Evolutionary conservation across 257 asterid genomes (phyloP).

Genomic region (Anisodus tanguticus): DNA sequence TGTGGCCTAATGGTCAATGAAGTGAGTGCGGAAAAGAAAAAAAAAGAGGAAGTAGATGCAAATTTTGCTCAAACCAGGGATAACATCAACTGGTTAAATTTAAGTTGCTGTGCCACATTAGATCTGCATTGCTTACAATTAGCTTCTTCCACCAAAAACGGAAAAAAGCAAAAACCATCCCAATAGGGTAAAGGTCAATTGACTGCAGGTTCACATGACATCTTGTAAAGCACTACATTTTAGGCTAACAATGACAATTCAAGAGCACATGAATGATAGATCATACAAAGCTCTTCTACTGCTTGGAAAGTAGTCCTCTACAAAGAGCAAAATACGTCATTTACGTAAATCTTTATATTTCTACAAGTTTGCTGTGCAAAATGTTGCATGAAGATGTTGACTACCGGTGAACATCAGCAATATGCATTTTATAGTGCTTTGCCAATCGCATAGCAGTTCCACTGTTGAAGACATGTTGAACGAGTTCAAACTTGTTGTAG

Average conservation of each 20-base stretch:
- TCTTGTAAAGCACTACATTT: neutral
- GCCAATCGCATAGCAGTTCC: slow-evolving; percentile 27
- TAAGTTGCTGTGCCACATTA: neutral
- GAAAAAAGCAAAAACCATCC: neutral
- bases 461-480: neutral
- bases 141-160: neutral
- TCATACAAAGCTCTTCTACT: neutral
- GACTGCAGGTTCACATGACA: neutral
- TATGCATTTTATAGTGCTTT: neutral
- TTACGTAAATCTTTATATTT: neutral
- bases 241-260: slow-evolving; percentile 18
- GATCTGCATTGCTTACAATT: neutral
- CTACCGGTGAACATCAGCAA: neutral
- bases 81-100: neutral
- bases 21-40: too few relatives aligned
- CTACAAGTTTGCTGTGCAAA: neutral
- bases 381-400: too few relatives aligned
- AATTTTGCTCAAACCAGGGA: neutral
- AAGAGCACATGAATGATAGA: neutral
- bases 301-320: neutral
- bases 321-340: neutral
- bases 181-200: neutral
- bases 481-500: slow-evolving; percentile 29
- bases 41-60: neutral
- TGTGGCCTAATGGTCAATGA: too few relatives aligned